These are phyloP conservation scores for Dictyostelium capitatum DNA, from an alignment of 78 protist genomes.

Conservation along the genomic window DNA sequence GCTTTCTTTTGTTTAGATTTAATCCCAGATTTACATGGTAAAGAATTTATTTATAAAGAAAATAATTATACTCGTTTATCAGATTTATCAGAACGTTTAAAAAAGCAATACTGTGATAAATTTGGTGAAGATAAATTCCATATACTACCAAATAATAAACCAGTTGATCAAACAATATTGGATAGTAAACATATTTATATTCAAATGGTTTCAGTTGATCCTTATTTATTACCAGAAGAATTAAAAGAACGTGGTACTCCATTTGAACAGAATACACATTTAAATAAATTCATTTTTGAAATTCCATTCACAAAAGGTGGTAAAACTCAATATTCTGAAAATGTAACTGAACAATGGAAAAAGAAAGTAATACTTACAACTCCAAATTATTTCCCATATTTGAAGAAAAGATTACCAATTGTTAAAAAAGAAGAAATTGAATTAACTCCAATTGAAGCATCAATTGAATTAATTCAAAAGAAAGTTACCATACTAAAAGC, in stretches of 20 bases:
- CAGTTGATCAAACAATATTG: slow-evolving; percentile 13
- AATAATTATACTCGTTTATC: slow-evolving; percentile 40
- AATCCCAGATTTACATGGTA: slow-evolving; percentile 61
- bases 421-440: slow-evolving; percentile 59
- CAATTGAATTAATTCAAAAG: slow-evolving; percentile 73
- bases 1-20: slow-evolving; percentile 63
- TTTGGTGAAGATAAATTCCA: slow-evolving; percentile 75
- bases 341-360: slow-evolving; percentile 74
- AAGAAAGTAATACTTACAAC: slow-evolving; percentile 63
- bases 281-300: slow-evolving; percentile 69
- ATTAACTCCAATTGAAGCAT: slow-evolving; percentile 82
- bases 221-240: slow-evolving; percentile 49
- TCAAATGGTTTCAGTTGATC: slow-evolving; percentile 68
- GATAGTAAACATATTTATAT: slow-evolving; percentile 37
- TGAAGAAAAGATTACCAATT: slow-evolving; percentile 65
- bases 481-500: slow-evolving; percentile 8
- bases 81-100: slow-evolving; percentile 68
- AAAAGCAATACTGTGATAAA: slow-evolving; percentile 60
- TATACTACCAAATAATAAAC: slow-evolving; percentile 66
- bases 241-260: slow-evolving; percentile 28
- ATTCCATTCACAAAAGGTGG: slow-evolving; percentile 75
- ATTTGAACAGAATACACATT: slow-evolving; percentile 72
- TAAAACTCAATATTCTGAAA: slow-evolving; percentile 53
- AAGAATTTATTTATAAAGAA: slow-evolving; percentile 80
- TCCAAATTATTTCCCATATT: slow-evolving; percentile 74